Base-by-base conservation (phyloP, 2,329 filamentous ascomycete species). In the Seiridium unicorne region DNA sequence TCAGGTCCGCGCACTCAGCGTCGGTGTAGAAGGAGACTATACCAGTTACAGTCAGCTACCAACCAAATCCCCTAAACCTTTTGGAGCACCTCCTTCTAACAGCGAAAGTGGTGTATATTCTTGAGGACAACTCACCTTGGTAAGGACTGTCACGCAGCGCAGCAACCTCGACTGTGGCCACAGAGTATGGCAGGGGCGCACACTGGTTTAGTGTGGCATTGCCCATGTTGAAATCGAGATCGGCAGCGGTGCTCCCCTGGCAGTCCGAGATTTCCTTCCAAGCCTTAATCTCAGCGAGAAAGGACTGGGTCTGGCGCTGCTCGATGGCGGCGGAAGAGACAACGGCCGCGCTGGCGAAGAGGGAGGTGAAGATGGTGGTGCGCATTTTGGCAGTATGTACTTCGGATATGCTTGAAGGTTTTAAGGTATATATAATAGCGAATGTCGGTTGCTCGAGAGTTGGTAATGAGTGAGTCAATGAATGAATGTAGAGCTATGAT, bases 1-100 rank as follows among this genome's bases (percentile, higher is more conserved):
- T 13, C 5, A 55, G 4, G 51, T 55, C 36, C 36, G 51, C 18
- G 10, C 51, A 55, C 5, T 31, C 1, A 18, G 5, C 18, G 38
- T 55, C 51, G 51, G 51, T 55, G 38, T 44, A 55, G 5, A 44
- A 55, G 3, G 38, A 44, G 38, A 55, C 51, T 38, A 55, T 48
- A 7, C 13, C 6, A 18, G 46, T 9, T 3, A 44, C n/a, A n/a
- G 38, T 42, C 38, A 42, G 38, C 38, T 42, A 13, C 18, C 18
- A n/a, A 31, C 46, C 11, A 48, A n/a, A 26, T 26, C 18, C 18
- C 18, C 18, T 8, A 8, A n/a, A 9, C 40, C 40, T 9, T 44
- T 44, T 44, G 40, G n/a, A 8, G n/a, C 40, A 44, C 8, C n/a
- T 9, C 9, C 40, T n/a, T 44, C 40, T 9, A 44, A 44, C n/a